A percentile compares a stretch with the other conserved stretches of the same genome.
Evolutionary conservation across 2,329 filamentous ascomycete species (phyloP).

Genomic region (Epicoccum sorghinum): DNA sequence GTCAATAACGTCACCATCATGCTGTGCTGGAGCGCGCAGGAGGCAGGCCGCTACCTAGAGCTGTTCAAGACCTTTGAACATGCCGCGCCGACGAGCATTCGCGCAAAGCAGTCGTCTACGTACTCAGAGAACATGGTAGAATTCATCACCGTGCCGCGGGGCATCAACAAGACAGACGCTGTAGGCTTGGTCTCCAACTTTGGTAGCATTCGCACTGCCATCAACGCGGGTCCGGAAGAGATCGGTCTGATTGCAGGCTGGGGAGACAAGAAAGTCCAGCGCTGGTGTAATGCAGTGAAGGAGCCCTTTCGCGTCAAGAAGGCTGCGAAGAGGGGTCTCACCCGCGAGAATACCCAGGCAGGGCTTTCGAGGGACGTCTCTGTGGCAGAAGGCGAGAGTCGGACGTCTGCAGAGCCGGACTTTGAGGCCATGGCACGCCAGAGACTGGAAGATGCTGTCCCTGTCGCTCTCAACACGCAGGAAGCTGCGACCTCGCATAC

Average conservation of each 20-base stretch:
- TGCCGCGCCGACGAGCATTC: slow-evolving; percentile 80
- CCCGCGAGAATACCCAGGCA: slow-evolving; percentile 38
- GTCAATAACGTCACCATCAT: slow-evolving; percentile 93
- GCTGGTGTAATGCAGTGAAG: slow-evolving; percentile 80
- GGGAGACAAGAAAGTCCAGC: slow-evolving; percentile 93
- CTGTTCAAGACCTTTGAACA: slow-evolving; percentile 95
- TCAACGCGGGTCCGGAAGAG: slow-evolving; percentile 88
- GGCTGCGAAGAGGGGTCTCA: slow-evolving; percentile 63
- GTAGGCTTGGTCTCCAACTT: slow-evolving; percentile 90
- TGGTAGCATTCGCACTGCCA: slow-evolving; percentile 82
- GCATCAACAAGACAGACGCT: slow-evolving; percentile 93
- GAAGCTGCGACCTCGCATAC: slow-evolving; percentile 21
- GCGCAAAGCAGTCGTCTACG: slow-evolving; percentile 79
- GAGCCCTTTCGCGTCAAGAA: slow-evolving; percentile 83
- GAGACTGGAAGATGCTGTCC: slow-evolving; percentile 38
- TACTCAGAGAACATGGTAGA: slow-evolving; percentile 89
- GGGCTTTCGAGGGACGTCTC: slow-evolving; percentile 36
- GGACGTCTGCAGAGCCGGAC: slow-evolving; percentile 19
- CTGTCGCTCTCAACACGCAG: slow-evolving; percentile 35
- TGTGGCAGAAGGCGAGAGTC: slow-evolving; percentile 31
- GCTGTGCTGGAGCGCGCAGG: slow-evolving; percentile 91
- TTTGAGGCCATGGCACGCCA: slow-evolving; percentile 31
- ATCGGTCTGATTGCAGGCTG: slow-evolving; percentile 85
- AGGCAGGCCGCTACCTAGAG: slow-evolving; percentile 92
- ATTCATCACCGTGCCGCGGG: slow-evolving; percentile 87